A percentile compares a stretch with the other conserved stretches of the same genome.
Conservation (phyloP, 2,329 filamentous ascomycete genomes). For the Monilinia fructigena region DNA sequence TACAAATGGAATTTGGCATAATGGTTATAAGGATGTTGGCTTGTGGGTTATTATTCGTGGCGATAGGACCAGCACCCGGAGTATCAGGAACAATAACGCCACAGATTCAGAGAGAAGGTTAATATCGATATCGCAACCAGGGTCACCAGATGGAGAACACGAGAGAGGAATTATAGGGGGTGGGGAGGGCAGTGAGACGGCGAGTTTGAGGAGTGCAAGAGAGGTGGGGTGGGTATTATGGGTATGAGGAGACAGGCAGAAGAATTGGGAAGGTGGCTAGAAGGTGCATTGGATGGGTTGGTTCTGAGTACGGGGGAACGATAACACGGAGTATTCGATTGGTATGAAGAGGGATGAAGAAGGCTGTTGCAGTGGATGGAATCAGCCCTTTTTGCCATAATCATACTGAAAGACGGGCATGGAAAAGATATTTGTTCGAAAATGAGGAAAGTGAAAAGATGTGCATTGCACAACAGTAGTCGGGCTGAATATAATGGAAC, state of each 20-base stretch:
- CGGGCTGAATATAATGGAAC: background rate
- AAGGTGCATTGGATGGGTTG: slow-evolving; percentile 17
- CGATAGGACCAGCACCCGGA: slow-evolving; percentile 50
- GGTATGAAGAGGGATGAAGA: background rate
- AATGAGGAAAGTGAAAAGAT: background rate
- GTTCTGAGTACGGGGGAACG: background rate
- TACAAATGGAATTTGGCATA: slow-evolving; percentile 56
- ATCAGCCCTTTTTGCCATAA: background rate
- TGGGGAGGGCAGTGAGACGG: slow-evolving; percentile 18
- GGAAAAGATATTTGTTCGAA: background rate
- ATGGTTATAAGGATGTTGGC: slow-evolving; percentile 57
- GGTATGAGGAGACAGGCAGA: slow-evolving; percentile 22
- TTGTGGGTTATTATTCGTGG: slow-evolving; percentile 62
- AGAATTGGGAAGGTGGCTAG: slow-evolving; percentile 19
- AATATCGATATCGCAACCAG: slow-evolving; percentile 12
- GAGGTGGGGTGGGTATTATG: slow-evolving; percentile 12
- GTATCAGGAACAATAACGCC: background rate
- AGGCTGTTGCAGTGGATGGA: background rate
- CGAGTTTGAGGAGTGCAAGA: slow-evolving; percentile 17
- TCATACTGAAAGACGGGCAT: background rate
- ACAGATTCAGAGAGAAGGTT: slow-evolving; percentile 10
- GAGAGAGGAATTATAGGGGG: slow-evolving; percentile 3
- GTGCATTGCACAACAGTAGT: background rate
- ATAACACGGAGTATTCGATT: background rate
- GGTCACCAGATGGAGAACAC: background rate